These are phyloP conservation scores for Leishmania mexicana DNA, from an alignment of 208 protist species.

Conservation along the genomic window DNA sequence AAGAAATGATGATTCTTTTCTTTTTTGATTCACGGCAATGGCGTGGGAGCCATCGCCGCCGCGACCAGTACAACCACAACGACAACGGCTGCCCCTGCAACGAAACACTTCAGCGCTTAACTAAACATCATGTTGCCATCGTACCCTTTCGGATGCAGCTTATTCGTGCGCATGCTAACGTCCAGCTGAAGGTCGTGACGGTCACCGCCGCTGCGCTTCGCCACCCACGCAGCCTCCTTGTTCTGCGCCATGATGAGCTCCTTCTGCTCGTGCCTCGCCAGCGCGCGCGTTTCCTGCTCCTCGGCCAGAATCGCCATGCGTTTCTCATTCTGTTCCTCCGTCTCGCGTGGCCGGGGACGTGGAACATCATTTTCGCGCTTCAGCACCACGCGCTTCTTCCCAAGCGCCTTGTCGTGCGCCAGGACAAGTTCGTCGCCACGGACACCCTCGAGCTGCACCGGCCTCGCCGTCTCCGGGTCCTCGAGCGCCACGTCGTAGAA, in stretches of 20 bases:
- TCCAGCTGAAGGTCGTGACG: constrained; percentile 62
- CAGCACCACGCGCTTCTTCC: constrained; percentile 46
- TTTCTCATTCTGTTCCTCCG: constrained; percentile 52
- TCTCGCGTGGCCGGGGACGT: constrained; percentile 60
- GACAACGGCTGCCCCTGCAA: background rate
- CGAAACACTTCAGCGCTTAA: constrained; percentile 15
- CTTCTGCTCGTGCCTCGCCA: constrained; percentile 65
- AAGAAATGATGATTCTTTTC: background rate
- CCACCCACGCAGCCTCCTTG: constrained; percentile 42
- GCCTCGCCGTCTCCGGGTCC: constrained; percentile 44
- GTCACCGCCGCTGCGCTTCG: constrained; percentile 46
- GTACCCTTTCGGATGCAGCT: constrained; percentile 91
- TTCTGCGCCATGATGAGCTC: constrained; percentile 60
- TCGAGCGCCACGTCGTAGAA: constrained; percentile 80
- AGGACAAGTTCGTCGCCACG: constrained; percentile 53
- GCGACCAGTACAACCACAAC: background rate
- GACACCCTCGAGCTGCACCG: constrained; percentile 53
- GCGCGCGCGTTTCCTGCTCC: constrained; percentile 58
- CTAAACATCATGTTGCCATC: constrained; percentile 79
- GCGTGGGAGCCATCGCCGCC: background rate
- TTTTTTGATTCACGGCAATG: background rate
- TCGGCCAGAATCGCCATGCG: constrained; percentile 60
- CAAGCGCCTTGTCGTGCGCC: constrained; percentile 15
- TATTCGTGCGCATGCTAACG: constrained; percentile 78
- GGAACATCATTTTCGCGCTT: constrained; percentile 77